Base-by-base conservation (phyloP, 345 rosid species). In the Salix viminalis region DNA sequence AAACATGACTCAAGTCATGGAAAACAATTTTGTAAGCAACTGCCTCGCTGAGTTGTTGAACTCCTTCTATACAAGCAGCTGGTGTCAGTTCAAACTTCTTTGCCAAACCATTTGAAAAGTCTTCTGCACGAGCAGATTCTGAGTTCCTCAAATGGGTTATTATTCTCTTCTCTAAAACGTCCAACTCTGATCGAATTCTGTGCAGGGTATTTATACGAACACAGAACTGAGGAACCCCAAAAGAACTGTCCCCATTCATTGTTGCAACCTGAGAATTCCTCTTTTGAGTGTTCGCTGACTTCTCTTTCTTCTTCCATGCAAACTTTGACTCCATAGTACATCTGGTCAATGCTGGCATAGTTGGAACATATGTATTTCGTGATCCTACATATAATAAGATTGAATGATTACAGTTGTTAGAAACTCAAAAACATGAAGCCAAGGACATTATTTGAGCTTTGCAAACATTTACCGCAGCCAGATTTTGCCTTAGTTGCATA, bases 231-330 rank as follows among this genome's bases (percentile, higher is more conserved):
- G 94, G 80, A 23, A 86, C 77, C 70, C 97, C 94, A 70, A 88
- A 91, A 52, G 94, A 81, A 74, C 76, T 83, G 16, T 88, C 94
- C 26, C 97, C 94, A 41, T 90, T 93, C 71, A 75, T 73, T 56
- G 88, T 84, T 12, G 89, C 87, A 37, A 86, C 91, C 88, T 93
- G 97, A 80, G 99, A 84, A 83, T 86, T 89, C 84, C 83, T 91
- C 88, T 90, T 93, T 67, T 84, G 97, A 80, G 82, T 71, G 67
- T 84, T 86, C 6, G 90, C 82, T 23, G 88, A 75, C 89, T 92
- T 93, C 78, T 96, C 98, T 87, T 94, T 96, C 89, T 92, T 96
- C 88, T 90, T 96, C 91, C 94, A 94, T 16, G 89, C 90, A 76
- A 95, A 93, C 82, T 93, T 96, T 60, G 98, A 91, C 66, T 76